Conservation (phyloP, 805 yeast genomes). For the Blastobotrys americana region DNA sequence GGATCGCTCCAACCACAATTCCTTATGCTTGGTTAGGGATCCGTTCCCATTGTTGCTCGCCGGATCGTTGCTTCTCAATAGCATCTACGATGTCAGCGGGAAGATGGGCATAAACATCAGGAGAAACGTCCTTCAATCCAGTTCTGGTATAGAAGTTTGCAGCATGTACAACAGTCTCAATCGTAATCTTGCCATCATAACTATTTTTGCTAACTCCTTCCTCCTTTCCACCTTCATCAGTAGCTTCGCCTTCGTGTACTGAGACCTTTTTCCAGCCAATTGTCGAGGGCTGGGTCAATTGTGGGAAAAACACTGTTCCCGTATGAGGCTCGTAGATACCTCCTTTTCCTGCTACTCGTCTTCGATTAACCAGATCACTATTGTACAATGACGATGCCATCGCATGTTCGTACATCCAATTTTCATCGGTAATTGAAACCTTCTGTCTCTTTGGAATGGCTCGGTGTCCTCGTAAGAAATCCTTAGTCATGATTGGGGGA, state of each 20-base stretch:
- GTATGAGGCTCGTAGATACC: conserved; percentile 78
- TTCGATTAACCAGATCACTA: conserved; percentile 48
- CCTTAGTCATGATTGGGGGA: conserved; percentile 26
- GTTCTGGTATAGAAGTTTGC: conserved; percentile 48
- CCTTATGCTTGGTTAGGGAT: neutral
- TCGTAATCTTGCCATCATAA: conserved; percentile 9
- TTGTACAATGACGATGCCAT: conserved; percentile 70
- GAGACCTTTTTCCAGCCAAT: conserved; percentile 25
- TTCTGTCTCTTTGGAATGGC: conserved; percentile 23
- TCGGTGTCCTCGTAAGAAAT: conserved; percentile 15
- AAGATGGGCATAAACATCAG: conserved; percentile 47
- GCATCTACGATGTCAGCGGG: conserved; percentile 46
- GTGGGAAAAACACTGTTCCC: conserved; percentile 71
- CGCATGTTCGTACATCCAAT: conserved; percentile 84
- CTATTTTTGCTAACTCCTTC: conserved; percentile 24
- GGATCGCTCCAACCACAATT: neutral
- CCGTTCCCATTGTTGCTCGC: conserved; percentile 19
- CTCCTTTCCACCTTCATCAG: conserved; percentile 25
- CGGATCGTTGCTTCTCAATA: conserved; percentile 19
- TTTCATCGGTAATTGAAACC: conserved; percentile 47
- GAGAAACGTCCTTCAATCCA: conserved; percentile 56
- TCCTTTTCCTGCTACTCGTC: conserved; percentile 41
- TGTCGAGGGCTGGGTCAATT: conserved; percentile 61
- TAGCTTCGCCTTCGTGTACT: conserved; percentile 24
- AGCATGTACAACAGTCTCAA: conserved; percentile 25